These are phyloP conservation scores for Ampelocalamus luodianensis DNA, from an alignment of 176 grass and related monocot genomes.

Conservation along the genomic window DNA sequence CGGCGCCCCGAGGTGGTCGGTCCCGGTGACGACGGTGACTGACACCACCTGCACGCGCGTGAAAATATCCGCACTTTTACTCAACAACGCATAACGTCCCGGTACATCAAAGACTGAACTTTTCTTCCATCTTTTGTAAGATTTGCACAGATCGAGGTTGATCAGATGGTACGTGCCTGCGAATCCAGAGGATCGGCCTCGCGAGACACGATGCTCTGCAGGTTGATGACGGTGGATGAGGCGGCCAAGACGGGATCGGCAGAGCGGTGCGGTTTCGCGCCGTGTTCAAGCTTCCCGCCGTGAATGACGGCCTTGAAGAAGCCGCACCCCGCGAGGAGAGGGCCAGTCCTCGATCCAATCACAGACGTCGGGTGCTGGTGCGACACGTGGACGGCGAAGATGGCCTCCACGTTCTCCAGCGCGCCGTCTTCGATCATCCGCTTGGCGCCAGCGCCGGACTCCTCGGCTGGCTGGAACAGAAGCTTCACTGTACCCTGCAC, in stretches of 20 bases:
- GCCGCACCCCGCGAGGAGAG: constrained; percentile 91
- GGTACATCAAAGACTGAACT: not conserved
- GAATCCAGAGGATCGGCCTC: constrained; percentile 90
- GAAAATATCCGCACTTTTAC: not conserved
- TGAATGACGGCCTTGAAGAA: constrained; percentile 83
- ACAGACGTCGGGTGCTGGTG: constrained; percentile 71
- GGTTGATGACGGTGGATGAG: constrained; percentile 67
- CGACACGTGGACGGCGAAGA: constrained; percentile 93
- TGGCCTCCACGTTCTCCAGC: constrained; percentile 83
- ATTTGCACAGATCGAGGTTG: not conserved
- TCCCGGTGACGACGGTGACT: constrained; percentile 55
- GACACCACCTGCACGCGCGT: constrained; percentile 69
- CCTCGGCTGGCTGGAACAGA: constrained; percentile 95
- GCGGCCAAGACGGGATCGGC: constrained; percentile 67
- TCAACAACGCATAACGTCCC: not conserved
- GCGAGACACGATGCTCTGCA: constrained; percentile 85
- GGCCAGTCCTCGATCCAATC: constrained; percentile 70
- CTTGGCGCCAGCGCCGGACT: constrained; percentile 87
- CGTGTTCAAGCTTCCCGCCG: constrained; percentile 7
- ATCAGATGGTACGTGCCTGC: constrained; percentile 30
- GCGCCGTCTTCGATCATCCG: constrained; percentile 95
- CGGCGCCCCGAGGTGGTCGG: not conserved
- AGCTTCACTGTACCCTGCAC: constrained; percentile 91
- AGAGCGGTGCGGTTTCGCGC: constrained; percentile 12
- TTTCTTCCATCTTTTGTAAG: not conserved